Percentiles rank a stretch among this genome's conserved stretches.
Evolutionary conservation across 1,139 yeast species (phyloP).

Genomic region (Yamadazyma songkhlaensis): DNA sequence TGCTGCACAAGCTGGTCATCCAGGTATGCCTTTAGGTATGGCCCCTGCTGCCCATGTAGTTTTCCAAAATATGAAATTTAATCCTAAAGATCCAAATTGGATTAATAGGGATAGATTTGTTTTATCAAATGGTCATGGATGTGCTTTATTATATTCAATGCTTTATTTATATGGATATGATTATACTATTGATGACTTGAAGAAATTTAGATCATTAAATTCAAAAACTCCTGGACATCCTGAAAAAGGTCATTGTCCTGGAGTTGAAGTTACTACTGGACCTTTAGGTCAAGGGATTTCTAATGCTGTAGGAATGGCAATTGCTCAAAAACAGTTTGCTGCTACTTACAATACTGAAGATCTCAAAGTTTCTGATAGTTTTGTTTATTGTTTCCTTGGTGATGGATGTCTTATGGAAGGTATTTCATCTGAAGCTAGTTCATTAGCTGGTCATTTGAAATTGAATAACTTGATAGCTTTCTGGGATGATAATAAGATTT

Average conservation of each 20-base stretch:
- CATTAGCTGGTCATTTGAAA: conserved; percentile 95
- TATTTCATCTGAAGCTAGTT: conserved; percentile 89
- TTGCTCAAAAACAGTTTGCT: conserved; percentile 90
- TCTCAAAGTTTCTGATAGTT: conserved; percentile 64
- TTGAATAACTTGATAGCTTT: conserved; percentile 91
- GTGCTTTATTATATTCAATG: conserved; percentile 84
- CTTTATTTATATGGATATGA: conserved; percentile 85
- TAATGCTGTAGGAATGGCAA: conserved; percentile 95
- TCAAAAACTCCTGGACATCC: conserved; percentile 99
- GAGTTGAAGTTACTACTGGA: conserved; percentile 97
- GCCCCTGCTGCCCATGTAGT: conserved; percentile 75
- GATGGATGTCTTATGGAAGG: conserved; percentile 99
- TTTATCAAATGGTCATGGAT: conserved; percentile 95
- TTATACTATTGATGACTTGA: conserved; percentile 79
- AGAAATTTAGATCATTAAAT: conserved; percentile 83
- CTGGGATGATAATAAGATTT: conserved; percentile 96
- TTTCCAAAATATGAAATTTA: conserved; percentile 78
- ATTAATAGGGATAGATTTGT: conserved; percentile 94
- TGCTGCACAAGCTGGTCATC: conserved; percentile 96
- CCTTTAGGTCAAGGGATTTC: conserved; percentile 98
- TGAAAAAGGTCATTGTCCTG: conserved; percentile 73
- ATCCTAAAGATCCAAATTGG: conserved; percentile 92
- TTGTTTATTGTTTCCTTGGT: conserved; percentile 82
- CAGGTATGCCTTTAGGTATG: conserved; percentile 98
- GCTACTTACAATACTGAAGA: conserved; percentile 93